Conservation (phyloP, 306 rosid genomes). For the Crotalaria pallida region DNA sequence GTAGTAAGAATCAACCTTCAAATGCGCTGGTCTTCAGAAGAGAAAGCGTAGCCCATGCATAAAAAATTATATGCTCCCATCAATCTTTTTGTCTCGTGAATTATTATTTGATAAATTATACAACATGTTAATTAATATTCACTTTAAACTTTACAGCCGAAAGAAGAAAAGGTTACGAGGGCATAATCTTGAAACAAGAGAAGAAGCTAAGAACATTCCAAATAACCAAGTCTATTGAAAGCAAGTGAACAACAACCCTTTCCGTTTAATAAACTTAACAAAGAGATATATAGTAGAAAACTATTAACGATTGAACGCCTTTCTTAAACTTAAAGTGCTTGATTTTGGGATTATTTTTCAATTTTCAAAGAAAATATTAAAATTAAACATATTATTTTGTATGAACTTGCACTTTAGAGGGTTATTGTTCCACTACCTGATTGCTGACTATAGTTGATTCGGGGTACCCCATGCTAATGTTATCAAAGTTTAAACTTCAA, state of each 20-base stretch:
- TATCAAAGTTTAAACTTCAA: too few relatives aligned
- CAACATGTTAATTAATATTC: background rate
- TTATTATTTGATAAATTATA: constrained; percentile 1
- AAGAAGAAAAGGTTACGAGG: constrained; percentile 40
- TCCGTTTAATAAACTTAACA: background rate
- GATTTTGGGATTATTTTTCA: background rate
- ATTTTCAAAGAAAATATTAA: too few relatives aligned
- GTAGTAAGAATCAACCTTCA: background rate
- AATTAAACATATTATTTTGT: too few relatives aligned
- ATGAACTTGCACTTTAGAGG: background rate
- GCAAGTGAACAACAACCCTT: constrained; percentile 9
- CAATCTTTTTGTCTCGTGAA: background rate
- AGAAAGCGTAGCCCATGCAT: background rate
- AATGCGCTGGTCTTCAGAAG: background rate
- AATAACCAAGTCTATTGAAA: constrained; percentile 18
- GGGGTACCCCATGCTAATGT: background rate
- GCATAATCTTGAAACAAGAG: constrained; percentile 44
- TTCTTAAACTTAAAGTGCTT: background rate
- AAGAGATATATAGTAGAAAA: background rate
- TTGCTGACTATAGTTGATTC: constrained; percentile 1
- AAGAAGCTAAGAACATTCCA: constrained; percentile 41
- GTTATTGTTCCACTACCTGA: background rate
- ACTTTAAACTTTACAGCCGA: constrained; percentile 53
- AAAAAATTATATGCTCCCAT: background rate
- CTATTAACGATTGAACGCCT: background rate